Evolutionary conservation across 768 basidiomycete species (phyloP).

Genomic region (Pleurotus salmoneostramineus): DNA sequence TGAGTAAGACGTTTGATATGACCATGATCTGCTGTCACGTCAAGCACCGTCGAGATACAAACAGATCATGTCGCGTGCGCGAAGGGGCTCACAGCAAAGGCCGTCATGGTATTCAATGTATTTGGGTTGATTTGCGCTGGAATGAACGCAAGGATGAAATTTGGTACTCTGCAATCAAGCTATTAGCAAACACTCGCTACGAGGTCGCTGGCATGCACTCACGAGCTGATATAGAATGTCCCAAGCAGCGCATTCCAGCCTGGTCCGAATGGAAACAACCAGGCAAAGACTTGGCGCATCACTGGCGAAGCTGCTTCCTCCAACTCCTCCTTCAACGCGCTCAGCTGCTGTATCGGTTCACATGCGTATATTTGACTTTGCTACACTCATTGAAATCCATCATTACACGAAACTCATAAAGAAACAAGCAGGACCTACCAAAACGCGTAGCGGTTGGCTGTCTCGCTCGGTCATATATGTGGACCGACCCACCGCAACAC

Average conservation of each 20-base stretch:
- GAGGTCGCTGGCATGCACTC: slow-evolving; percentile 27
- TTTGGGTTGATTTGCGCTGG: slow-evolving; percentile 81
- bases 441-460: slow-evolving; percentile 7
- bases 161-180: slow-evolving; percentile 63
- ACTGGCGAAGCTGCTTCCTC: slow-evolving; percentile 67
- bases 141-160: slow-evolving; percentile 93
- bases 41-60: no score
- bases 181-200: slow-evolving; percentile 13
- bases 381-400: slow-evolving; percentile 18
- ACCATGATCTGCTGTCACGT: no score
- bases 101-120: slow-evolving; percentile 91
- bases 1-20: not conserved
- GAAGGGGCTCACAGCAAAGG: slow-evolving; percentile 68
- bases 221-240: slow-evolving; percentile 97
- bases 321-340: slow-evolving; percentile 54
- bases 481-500: not conserved
- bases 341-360: slow-evolving; percentile 39
- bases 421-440: no score
- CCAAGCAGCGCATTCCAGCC: slow-evolving; percentile 88
- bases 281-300: slow-evolving; percentile 75
- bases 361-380: slow-evolving; percentile 38
- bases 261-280: slow-evolving; percentile 87
- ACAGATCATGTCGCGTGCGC: not conserved
- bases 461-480: not conserved
- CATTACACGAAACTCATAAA: no score